Evolutionary conservation across 1,284 basidiomycete species (phyloP).

Genomic region (Microbotryomycetes sp.): DNA sequence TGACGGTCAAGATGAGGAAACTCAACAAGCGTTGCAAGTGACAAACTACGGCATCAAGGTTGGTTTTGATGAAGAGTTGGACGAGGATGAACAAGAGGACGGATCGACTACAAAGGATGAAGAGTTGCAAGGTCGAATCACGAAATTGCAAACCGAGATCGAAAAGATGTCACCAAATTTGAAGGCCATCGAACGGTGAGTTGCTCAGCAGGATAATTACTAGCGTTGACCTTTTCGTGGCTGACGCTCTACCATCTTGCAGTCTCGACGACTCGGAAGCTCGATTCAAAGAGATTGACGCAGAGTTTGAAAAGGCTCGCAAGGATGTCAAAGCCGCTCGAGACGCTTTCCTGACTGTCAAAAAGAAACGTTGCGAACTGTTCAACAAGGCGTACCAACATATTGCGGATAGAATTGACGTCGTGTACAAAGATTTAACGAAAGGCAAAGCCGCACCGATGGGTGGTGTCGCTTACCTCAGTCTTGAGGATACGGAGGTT

Average conservation of each 20-base stretch:
- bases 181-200: constrained; percentile 82
- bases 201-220: background rate
- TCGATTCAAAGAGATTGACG: constrained; percentile 51
- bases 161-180: constrained; percentile 93
- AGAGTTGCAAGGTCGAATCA: constrained; percentile 70
- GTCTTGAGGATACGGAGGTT: constrained; percentile 90
- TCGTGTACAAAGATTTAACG: constrained; percentile 96
- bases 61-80: constrained; percentile 65
- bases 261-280: constrained; percentile 88
- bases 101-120: constrained; percentile 61
- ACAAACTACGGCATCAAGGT: constrained; percentile 85
- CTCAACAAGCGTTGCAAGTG: constrained; percentile 62
- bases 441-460: constrained; percentile 86
- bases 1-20: constrained; percentile 71
- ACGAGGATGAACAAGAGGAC: constrained; percentile 75
- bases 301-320: constrained; percentile 52
- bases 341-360: constrained; percentile 84
- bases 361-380: constrained; percentile 71
- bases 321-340: constrained; percentile 80
- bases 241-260: constrained; percentile 5
- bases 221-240: background rate
- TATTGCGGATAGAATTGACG: constrained; percentile 87
- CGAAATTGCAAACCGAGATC: constrained; percentile 70
- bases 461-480: constrained; percentile 94
- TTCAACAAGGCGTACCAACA: constrained; percentile 97